Base-by-base conservation (phyloP, 2,329 filamentous ascomycete genomes). In the Xylariaceae sp. region DNA sequence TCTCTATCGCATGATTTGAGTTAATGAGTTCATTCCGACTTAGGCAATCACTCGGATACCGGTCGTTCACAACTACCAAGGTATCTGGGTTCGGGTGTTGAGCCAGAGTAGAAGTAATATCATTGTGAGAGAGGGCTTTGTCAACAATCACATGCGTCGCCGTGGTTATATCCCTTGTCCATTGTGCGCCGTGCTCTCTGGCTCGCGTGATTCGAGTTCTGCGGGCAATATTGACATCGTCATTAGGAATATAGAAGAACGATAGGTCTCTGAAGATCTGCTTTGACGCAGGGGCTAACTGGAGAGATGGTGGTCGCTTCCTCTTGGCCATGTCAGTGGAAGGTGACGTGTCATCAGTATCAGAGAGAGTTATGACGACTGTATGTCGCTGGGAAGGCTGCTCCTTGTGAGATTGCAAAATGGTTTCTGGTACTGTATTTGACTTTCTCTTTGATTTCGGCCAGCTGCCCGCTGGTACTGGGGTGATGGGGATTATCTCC, bases 61-160 rank as follows among this genome's bases (percentile, higher is more conserved):
- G 68, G 39, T 87, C 83, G 46, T 82, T 85, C 10, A 90, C 82
- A 3, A 95, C 55, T 2, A 73, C 56, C 11, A 79, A 61, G n/a
- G 64, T 58, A 5, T 67, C 61, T 35, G 69, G 56, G 2, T 49
- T 44, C 1, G 50, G 19, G 40, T 56, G 25, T 35, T 57, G n/a
- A 45, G 75, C 73, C 4, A 89, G 61, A 49, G 78, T 73, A 10
- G 67, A 70, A 44, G 83, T 63, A 6, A 95, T 70, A 45, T 90
- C 79, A 4, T 73, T 65, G 59, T 82, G 91, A 1, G 69, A 69
- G 40, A 93, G 67, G 1, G 67, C 67, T 53, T 81, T 84, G 60
- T 96, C 91, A 2, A 89, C 83, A 47, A 97, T 75, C 39, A 95
- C 70, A 66, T 95, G 88, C 1, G 86, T 94, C 14, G 93, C 78